Base-by-base conservation (phyloP, 345 rosid species). In the Dipteronia sinensis region DNA sequence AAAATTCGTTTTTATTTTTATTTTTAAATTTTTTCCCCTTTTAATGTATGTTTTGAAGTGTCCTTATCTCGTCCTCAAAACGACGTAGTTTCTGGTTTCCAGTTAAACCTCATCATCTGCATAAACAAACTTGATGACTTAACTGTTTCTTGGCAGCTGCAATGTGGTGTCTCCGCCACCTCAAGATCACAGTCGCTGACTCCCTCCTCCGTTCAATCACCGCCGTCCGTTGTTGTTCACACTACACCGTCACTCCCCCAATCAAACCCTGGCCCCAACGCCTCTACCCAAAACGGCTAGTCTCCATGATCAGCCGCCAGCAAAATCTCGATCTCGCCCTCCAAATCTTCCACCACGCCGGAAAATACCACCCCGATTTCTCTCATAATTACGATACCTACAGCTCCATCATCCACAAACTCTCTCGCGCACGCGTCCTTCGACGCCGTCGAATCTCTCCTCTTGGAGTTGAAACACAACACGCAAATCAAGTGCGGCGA, bases 381-480 rank as follows among this genome's bases (percentile, higher is more conserved):
- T 82, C 82, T 22, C 96, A 92, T 70, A 92, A 88, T 31, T 87
- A 84, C 86, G 91, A 89, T 44, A 91, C 98, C 69, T 93, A 90
- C 86, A 87, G 86, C 82, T 86, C 94, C 68, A 90, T 95, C 69
- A 87, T 95, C 84, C 82, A 83, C 58, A 91, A 89, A 80, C 93
- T 95, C 84, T 83, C 93, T 12, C 97, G 98, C 19, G 96, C 97
- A 1, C 97, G 98, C 31, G 91, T n/a, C 91, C 66, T 95, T 95
- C 78, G 86, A 81, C 2, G 86, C 87, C 59, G 75, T 92, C 73
- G 98, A 95, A 65, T 76, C 88, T 7, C 85, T 93, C 56, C 90
- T 95, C 81, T 72, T 89, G 3, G 84, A 89, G 69, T 86, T 95
- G 59, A 87, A 25, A 67, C 3, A 71, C 55, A 34, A 76, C 79